A percentile compares a stretch with the other conserved stretches of the same genome.
Conservation (phyloP, 1,139 yeast species). For the Candida mesenterica region DNA sequence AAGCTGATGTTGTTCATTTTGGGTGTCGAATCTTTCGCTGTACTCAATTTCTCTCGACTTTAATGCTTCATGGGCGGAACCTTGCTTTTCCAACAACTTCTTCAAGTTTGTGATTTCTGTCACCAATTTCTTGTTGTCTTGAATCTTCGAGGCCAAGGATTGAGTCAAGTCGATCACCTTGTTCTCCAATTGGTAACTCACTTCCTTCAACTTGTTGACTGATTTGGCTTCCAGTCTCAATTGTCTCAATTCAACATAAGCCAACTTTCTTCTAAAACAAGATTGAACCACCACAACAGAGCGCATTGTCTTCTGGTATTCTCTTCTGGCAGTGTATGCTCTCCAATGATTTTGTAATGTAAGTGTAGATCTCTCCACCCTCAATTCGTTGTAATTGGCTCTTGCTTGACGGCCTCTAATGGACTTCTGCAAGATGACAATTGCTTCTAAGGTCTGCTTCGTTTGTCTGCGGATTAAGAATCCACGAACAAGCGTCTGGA, state of each 20-base stretch:
- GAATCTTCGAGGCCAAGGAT: slow-evolving; percentile 69
- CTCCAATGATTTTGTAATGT: slow-evolving; percentile 69
- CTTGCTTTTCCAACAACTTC: slow-evolving; percentile 55
- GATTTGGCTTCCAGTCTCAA: slow-evolving; percentile 86
- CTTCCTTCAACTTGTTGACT: slow-evolving; percentile 85
- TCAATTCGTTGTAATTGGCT: slow-evolving; percentile 42
- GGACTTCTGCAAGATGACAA: slow-evolving; percentile 62
- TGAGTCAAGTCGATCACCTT: slow-evolving; percentile 95
- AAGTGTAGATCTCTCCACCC: slow-evolving; percentile 62
- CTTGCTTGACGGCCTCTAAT: slow-evolving; percentile 68
- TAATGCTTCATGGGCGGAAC: slow-evolving; percentile 55
- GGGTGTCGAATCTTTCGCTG: slow-evolving; percentile 43
- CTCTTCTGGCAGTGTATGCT: slow-evolving; percentile 51
- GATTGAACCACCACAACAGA: slow-evolving; percentile 76
- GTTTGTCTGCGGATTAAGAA: slow-evolving; percentile 50
- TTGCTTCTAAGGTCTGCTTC: slow-evolving; percentile 44
- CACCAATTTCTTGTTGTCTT: slow-evolving; percentile 73
- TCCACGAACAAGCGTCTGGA: slow-evolving; percentile 79
- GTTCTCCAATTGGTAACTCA: slow-evolving; percentile 88
- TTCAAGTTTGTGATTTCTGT: slow-evolving; percentile 59
- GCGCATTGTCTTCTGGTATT: slow-evolving; percentile 39
- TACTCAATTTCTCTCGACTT: slow-evolving; percentile 57
- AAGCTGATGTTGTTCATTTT: slow-evolving; percentile 47
- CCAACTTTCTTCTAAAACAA: slow-evolving; percentile 72
- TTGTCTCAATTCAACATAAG: slow-evolving; percentile 59